phyloP scores from a whole-genome alignment of 345 rosid genomes.

The Noccaea bulbosa region DNA sequence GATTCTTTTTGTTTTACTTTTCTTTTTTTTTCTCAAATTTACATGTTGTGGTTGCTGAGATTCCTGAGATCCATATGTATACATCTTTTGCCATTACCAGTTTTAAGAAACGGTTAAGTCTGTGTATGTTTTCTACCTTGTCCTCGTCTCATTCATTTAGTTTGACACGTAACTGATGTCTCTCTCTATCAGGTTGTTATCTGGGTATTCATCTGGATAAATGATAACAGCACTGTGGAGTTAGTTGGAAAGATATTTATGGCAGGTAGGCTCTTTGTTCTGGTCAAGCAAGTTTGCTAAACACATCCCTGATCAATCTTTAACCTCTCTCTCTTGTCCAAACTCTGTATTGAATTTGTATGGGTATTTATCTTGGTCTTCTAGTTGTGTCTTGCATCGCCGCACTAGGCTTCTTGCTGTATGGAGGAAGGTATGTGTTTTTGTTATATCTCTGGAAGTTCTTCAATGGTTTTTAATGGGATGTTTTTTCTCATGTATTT shows the following conservation, averaged over 20 bases:
- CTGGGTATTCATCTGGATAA: conserved; percentile 85
- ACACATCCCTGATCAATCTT: neutral
- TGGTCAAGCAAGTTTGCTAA: conserved; percentile 31
- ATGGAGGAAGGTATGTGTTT: conserved; percentile 90
- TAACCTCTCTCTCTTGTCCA: neutral
- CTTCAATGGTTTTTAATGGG: conserved; percentile 11
- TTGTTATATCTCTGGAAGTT: conserved; percentile 9
- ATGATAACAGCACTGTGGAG: conserved; percentile 74
- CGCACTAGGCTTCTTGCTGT: conserved; percentile 88
- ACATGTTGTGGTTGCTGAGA: neutral
- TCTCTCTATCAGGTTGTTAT: conserved; percentile 65
- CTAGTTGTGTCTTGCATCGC: conserved; percentile 90
- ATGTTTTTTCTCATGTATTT: conserved; percentile 19
- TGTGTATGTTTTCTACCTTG: conserved; percentile 15
- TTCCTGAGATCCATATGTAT: neutral
- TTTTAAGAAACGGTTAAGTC: neutral
- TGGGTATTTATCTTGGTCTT: conserved; percentile 22
- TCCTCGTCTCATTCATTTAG: neutral
- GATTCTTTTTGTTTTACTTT: neutral
- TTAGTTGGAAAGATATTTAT: conserved; percentile 83
- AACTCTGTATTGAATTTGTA: neutral
- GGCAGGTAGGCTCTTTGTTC: conserved; percentile 61
- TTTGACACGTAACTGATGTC: conserved; percentile 27
- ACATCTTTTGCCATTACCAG: neutral
- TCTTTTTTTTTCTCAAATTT: neutral